Evolutionary conservation across 176 grass and related monocot species (phyloP), one percentile per base, ranked within the genome.

Genomic region (Raddia guianensis): DNA sequence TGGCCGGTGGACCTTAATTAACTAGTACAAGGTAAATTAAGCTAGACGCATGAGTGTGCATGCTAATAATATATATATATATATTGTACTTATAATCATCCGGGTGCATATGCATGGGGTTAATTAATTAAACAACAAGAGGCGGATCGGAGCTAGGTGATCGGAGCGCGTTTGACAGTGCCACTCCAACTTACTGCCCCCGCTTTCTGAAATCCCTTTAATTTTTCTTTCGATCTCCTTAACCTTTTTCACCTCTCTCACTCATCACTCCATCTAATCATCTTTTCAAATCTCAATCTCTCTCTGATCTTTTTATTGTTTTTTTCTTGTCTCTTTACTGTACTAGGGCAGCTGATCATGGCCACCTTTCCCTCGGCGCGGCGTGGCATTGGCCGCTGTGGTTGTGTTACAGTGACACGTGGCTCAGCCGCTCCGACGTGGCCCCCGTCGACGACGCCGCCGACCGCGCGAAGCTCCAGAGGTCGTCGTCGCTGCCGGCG

Each of bases 381-480:
- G 33, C 37, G 9, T 3, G 11, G 45, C 13, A 27, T n/a, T 10
- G 58, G 62, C 50, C 48, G 48, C 47, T 44, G 5, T 16, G 34
- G n/a, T 15, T 79, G 9, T 68, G 27, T 86, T 74, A 89, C 85
- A 62, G 80, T 12, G 79, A 87, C 20, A 83, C 77, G 64, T 89
- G 79, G 77, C 83, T 89, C 34, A 84, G 65, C 53, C 48, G 84
- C 68, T 85, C 83, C 50, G 84, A 52, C 27, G 83, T 68, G 33
- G 20, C 59, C 27, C 27, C 27, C 51, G 63, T 33, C 6, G 91
- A 66, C 8, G 91, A 61, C 3, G 83, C 65, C 5, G 85, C 70
- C 7, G 90, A 81, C 63, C 86, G 76, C 9, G 95, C 74, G 83
- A 98, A 89, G 78, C 81, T 94, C 95, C 95, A 98, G 33, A 98